phyloP scores from a whole-genome alignment of 176 grass and related monocot species.

The Ananas comosus region DNA sequence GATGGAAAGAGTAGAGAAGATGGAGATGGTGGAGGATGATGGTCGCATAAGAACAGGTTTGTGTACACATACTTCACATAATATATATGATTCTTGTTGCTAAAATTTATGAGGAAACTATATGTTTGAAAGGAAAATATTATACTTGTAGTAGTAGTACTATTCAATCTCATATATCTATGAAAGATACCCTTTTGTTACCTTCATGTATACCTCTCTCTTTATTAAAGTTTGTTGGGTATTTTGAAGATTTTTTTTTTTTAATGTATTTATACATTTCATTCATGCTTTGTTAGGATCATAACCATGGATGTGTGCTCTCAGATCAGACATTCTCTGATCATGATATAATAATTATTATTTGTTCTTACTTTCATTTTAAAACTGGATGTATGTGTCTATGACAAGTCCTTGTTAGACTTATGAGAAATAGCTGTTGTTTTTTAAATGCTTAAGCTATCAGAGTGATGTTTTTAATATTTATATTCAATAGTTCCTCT shows the following conservation, averaged over 20 bases:
- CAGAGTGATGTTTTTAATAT: too few species aligned
- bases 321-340: background rate
- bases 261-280: constrained; percentile 14
- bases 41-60: constrained; percentile 75
- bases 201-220: background rate
- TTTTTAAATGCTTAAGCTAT: too few species aligned
- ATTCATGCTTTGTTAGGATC: constrained; percentile 13
- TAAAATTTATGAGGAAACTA: too few species aligned
- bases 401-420: too few species aligned
- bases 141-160: too few species aligned
- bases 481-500: too few species aligned
- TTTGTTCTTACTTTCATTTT: background rate
- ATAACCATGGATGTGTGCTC: background rate
- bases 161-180: too few species aligned
- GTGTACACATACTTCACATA: background rate
- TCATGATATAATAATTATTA: background rate
- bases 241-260: background rate
- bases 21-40: constrained; percentile 47
- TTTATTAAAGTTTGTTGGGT: constrained; percentile 5
- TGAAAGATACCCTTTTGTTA: too few species aligned
- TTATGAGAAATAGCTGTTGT: too few species aligned
- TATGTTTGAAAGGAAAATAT: background rate
- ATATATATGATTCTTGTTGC: too few species aligned
- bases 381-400: background rate
- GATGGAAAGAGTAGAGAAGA: constrained; percentile 33